Evolutionary conservation across 2,329 filamentous ascomycete genomes (phyloP).

Genomic region (Trichoderma semiorbis): DNA sequence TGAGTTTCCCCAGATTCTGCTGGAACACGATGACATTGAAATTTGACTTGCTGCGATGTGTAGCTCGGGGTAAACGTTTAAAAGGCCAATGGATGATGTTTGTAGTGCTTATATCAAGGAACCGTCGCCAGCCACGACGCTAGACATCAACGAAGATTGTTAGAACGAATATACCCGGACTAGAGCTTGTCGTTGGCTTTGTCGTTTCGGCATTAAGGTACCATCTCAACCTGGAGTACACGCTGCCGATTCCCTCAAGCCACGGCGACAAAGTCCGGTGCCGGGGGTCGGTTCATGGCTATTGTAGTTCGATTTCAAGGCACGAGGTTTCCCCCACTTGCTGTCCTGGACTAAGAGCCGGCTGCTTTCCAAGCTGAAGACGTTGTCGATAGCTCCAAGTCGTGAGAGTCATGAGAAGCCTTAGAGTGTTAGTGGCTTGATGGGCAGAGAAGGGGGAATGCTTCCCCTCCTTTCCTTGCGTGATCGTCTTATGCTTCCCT

Average conservation of each 20-base stretch:
- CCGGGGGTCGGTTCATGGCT: background rate
- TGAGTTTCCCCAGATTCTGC: background rate
- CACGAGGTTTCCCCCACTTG: background rate
- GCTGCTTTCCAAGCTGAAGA: background rate
- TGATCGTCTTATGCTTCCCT: background rate
- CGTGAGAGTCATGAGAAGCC: background rate
- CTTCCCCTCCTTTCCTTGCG: background rate
- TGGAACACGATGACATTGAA: too few species aligned
- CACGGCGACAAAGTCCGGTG: background rate
- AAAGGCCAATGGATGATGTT: background rate
- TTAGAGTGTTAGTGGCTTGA: background rate
- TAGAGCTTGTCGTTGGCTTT: background rate
- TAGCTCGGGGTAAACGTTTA: conserved; percentile 1
- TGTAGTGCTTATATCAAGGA: background rate
- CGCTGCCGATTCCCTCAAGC: background rate
- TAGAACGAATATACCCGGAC: background rate
- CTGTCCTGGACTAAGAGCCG: background rate
- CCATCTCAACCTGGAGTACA: background rate
- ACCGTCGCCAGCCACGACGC: background rate
- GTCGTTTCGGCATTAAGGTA: background rate
- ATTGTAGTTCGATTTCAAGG: background rate
- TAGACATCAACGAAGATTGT: background rate
- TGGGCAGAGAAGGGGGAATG: background rate
- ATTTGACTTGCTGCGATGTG: background rate
- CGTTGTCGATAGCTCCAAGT: background rate